Evolutionary conservation across 83 land plant genomes (phyloP), one percentile per base, ranked within the genome.

Genomic region (Picea mariana): DNA sequence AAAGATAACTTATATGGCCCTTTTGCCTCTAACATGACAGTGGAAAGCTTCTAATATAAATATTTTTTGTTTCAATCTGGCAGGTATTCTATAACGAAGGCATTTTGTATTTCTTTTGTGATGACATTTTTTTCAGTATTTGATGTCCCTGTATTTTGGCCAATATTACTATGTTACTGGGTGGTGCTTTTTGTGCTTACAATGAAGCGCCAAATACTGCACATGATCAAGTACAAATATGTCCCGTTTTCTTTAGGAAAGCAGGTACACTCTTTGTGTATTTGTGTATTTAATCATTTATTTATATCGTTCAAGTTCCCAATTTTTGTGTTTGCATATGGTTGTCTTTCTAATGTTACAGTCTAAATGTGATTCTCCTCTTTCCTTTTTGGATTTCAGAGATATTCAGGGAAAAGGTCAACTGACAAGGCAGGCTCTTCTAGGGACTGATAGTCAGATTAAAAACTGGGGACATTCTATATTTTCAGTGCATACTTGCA

Each of bases 111-210:
- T 60, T 94, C 92, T 6, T 91, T 93, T 76, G 75, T 81, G 52
- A 82, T 93, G 90, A 93, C 95, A n/a, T 93, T 93, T 86, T 89
- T 85, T 82, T 88, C 95, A 60, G 85, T 88, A 66, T 93, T 93
- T 83, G 95, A 93, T 87, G 95, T 93, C 72, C 95, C 95, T 13
- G 95, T 93, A 18, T 93, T 91, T 69, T 93, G 95, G 95, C 95
- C 95, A 5, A 88, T 93, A 27, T 83, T 93, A 40, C 83, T 93
- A 52, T 89, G 85, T 71, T 93, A 93, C 84, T 93, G 95, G 95
- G 81, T 93, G 75, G 92, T 93, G 75, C 94, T 93, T 13, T 93
- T 93, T 52, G 86, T 88, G 13, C 88, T 93, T 4, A 93, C 95
- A 67, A 93, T 93, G 95, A 91, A 88, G 84, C 94, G 95, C 67